Base-by-base conservation (phyloP, 257 asterid genomes). In the Solanum chilense region DNA sequence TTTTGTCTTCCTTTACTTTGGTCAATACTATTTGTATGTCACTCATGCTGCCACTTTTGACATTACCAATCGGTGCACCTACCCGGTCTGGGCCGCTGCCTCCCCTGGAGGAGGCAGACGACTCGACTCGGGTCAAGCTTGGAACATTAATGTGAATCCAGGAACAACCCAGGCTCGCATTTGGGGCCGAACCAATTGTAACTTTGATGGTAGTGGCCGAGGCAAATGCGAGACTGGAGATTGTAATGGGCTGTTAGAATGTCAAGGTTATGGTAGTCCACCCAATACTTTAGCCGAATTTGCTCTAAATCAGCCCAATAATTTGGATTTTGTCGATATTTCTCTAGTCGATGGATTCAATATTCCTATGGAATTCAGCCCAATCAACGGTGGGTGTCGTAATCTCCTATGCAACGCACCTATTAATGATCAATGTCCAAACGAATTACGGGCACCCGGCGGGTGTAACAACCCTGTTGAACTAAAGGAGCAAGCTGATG, bases 381-480 rank as follows among this genome's bases (percentile, higher is more conserved):
- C 90, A 20, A 37, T 85, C 7, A 41, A 88, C 0, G 81, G 87
- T 1, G 85, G 21, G 0, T 90, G 92, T 25, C 77, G 86, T 0
- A 71, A 85, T 66, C 89, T 93, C 13, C 8, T 88, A 56, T 93
- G 96, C 90, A 77, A 89, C 0, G 93, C 88, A 29, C 91, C 88
- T 14, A 92, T 93, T 80, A 86, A 86, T 47, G 88, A 89, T 0
- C 87, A 93, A 82, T 93, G 95, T 69, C 95, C 94, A 4, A 64
- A 13, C 42, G 44, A 92, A 88, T 90, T 93, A 5, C 78, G 80
- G 15, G 81, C 90, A 31, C 90, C 82, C 0, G 92, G 94, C 0
- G 95, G 94, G 3, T 93, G 95, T 75, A 91, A 91, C 82, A 90
- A 93, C 20, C 94, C 93, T n/a, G n/a, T n/a, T n/a, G n/a, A n/a